A percentile compares a stretch with the other conserved stretches of the same genome.
These are phyloP conservation scores for Neurospora pannonica DNA, from an alignment of 495 filamentous ascomycete genomes.

Conservation along the genomic window DNA sequence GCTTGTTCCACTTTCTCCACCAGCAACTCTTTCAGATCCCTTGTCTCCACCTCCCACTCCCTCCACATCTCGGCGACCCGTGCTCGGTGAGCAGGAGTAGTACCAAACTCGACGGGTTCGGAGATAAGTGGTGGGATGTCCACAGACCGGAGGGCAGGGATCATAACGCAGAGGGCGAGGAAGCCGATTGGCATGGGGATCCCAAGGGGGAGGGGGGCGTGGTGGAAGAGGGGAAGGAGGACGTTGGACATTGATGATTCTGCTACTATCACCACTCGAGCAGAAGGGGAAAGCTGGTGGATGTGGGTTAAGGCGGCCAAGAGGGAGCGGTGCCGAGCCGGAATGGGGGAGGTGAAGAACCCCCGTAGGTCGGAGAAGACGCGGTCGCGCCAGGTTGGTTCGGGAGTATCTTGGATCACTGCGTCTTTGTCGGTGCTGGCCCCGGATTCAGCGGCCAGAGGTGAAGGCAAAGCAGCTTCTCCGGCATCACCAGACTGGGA, in stretches of 20 bases:
- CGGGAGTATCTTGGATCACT: background rate
- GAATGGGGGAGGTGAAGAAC: background rate
- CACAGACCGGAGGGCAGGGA: conserved; percentile 22
- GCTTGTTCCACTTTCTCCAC: background rate
- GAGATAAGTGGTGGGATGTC: conserved; percentile 13
- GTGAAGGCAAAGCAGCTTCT: background rate
- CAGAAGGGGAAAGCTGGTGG: conserved; percentile 8
- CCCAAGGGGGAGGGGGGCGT: conserved; percentile 11
- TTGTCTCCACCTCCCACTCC: background rate
- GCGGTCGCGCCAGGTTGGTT: background rate
- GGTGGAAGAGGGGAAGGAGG: conserved; percentile 16
- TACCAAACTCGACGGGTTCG: conserved; percentile 5
- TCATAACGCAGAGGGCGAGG: conserved; percentile 6
- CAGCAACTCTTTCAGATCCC: background rate
- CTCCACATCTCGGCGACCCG: conserved; percentile 5
- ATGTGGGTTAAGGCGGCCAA: conserved; percentile 15
- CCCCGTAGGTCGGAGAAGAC: background rate
- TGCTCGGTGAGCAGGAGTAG: background rate
- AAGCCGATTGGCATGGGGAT: conserved; percentile 10
- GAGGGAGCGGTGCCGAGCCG: conserved; percentile 13
- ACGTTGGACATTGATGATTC: conserved; percentile 21
- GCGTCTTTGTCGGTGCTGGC: background rate
- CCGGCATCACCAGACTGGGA: background rate
- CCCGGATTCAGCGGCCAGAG: background rate
- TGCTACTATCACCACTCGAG: conserved; percentile 18